Evolutionary conservation across 2,329 filamentous ascomycete species (phyloP).

Genomic region (Westerdykella sp.): DNA sequence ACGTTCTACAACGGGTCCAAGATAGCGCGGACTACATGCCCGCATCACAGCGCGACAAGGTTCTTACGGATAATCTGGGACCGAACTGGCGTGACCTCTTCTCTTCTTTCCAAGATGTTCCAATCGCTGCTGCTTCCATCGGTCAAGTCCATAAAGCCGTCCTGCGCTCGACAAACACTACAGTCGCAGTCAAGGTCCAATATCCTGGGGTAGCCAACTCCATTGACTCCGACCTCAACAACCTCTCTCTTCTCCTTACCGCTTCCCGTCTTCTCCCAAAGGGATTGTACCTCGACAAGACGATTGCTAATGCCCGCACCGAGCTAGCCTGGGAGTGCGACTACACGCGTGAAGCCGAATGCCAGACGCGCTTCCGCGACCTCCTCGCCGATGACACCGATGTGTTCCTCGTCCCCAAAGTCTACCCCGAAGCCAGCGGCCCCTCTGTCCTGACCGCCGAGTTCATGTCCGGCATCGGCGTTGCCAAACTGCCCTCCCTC

Average conservation of each 20-base stretch:
- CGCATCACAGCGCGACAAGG: conserved; percentile 79
- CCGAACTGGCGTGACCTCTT: conserved; percentile 80
- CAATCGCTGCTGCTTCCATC: conserved; percentile 92
- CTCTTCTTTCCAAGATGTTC: conserved; percentile 77
- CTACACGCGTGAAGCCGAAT: conserved; percentile 81
- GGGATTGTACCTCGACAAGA: conserved; percentile 92
- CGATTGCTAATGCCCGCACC: conserved; percentile 86
- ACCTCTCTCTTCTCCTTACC: conserved; percentile 81
- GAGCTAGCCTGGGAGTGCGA: conserved; percentile 98
- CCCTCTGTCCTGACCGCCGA: conserved; percentile 89
- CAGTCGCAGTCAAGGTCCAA: conserved; percentile 92
- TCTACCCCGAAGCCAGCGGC: conserved; percentile 73
- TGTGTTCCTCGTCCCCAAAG: conserved; percentile 71
- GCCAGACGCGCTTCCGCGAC: conserved; percentile 66
- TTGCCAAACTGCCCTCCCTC: conserved; percentile 72
- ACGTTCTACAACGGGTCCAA: conserved; percentile 88
- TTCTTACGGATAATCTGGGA: conserved; percentile 73
- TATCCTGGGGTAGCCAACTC: conserved; percentile 94
- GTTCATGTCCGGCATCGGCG: conserved; percentile 76
- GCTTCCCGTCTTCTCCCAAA: conserved; percentile 85
- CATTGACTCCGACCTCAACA: conserved; percentile 94
- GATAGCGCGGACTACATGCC: conserved; percentile 99
- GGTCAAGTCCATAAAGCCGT: conserved; percentile 89
- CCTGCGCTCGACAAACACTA: conserved; percentile 64
- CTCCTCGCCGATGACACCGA: conserved; percentile 69